Percentiles rank a stretch among this genome's conserved stretches.
Conservation (phyloP, 164 flowering plant species). For the Sedum album region DNA sequence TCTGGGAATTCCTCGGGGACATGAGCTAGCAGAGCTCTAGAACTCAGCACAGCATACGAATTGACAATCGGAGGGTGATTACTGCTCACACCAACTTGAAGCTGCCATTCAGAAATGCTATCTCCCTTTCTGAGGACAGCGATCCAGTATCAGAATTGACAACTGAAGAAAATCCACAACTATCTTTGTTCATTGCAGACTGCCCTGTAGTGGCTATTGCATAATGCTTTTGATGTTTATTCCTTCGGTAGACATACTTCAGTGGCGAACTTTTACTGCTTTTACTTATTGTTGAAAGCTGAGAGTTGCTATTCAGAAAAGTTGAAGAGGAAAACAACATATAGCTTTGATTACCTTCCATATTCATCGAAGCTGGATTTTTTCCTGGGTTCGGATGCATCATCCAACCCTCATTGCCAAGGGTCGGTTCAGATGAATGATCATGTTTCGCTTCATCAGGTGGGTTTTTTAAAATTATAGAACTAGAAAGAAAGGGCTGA, state of each 20-base stretch:
- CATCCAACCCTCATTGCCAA: constrained; percentile 31
- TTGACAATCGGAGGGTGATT: constrained; percentile 12
- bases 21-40: constrained; percentile 16
- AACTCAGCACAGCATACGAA: constrained; percentile 16
- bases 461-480: constrained; percentile 19
- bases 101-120: constrained; percentile 14
- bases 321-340: constrained; percentile 11
- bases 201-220: constrained; percentile 14
- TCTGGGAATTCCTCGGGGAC: constrained; percentile 19
- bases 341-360: constrained; percentile 13
- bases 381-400: constrained; percentile 19
- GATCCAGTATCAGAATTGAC: constrained; percentile 27
- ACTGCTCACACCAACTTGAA: constrained; percentile 14
- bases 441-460: constrained; percentile 29
- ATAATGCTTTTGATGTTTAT: constrained; percentile 27
- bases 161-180: constrained; percentile 23
- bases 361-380: neutral
- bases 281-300: constrained; percentile 24
- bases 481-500: constrained; percentile 33
- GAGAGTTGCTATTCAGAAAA: constrained; percentile 19
- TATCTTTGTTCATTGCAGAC: constrained; percentile 18
- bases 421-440: constrained; percentile 27
- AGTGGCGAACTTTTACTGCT: constrained; percentile 31
- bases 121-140: constrained; percentile 13
- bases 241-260: constrained; percentile 46